phyloP scores from a whole-genome alignment of 345 rosid species.

The Citrus hindsii region DNA sequence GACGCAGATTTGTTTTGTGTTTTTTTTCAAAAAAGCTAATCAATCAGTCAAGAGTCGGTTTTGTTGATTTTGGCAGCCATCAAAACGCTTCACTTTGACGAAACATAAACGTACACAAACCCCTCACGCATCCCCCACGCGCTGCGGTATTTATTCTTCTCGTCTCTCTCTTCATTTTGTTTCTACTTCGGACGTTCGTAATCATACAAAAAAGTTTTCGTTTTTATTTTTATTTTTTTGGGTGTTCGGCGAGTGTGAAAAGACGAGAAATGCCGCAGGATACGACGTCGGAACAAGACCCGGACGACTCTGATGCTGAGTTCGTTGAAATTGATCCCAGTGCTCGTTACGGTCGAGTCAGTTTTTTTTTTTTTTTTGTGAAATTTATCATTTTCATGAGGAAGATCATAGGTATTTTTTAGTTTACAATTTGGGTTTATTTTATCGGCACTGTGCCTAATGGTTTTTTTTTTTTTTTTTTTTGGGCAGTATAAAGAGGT shows the following conservation, averaged over 20 bases:
- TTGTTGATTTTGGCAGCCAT: constrained; percentile 6
- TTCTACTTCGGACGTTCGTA: background rate
- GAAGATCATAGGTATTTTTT: background rate
- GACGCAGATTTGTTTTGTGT: background rate
- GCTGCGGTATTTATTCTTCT: background rate
- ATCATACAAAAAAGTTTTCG: no score
- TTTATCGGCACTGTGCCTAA: background rate
- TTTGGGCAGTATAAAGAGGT: constrained; percentile 74
- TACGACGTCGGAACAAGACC: constrained; percentile 50
- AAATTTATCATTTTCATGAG: background rate
- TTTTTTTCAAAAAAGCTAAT: no score
- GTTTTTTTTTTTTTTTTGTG: constrained; percentile 14
- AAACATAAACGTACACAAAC: background rate
- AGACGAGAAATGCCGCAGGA: constrained; percentile 55
- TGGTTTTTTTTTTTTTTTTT: constrained; percentile 3
- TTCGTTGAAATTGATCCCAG: constrained; percentile 85
- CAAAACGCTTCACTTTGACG: constrained; percentile 5
- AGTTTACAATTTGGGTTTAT: constrained; percentile 4
- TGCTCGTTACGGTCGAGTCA: constrained; percentile 89
- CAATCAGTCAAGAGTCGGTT: background rate
- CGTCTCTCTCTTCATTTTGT: background rate
- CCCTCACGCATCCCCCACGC: background rate
- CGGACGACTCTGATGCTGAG: constrained; percentile 57
- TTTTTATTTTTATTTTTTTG: background rate
- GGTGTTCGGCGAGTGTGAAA: background rate